A percentile compares a stretch with the other conserved stretches of the same genome.
phyloP scores from a whole-genome alignment of 164 flowering plant species.

The Platanus orientalis region DNA sequence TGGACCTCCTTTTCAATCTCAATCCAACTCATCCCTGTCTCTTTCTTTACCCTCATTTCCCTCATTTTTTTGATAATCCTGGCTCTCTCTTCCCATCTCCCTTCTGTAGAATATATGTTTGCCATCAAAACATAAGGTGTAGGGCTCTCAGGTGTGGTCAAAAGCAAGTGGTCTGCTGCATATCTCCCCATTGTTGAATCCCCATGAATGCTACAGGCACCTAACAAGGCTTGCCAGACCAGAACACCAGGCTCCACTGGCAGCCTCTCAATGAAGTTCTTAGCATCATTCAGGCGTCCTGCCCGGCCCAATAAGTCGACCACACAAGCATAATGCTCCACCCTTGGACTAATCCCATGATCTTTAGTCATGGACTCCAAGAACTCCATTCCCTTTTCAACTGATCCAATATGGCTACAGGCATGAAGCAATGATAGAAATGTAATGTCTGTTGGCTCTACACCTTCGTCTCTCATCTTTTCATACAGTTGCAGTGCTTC shows the following conservation, averaged over 20 bases:
- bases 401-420: slow-evolving; percentile 77
- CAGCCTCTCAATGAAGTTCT: slow-evolving; percentile 46
- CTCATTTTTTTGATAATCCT: slow-evolving; percentile 60
- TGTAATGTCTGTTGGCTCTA: slow-evolving; percentile 73
- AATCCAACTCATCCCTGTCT: slow-evolving; percentile 80
- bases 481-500: slow-evolving; percentile 63
- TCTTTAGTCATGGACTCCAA: slow-evolving; percentile 56
- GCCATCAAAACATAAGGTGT: slow-evolving; percentile 60
- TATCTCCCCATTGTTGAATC: slow-evolving; percentile 61
- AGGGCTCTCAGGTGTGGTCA: slow-evolving; percentile 44
- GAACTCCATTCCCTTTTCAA: slow-evolving; percentile 67
- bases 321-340: slow-evolving; percentile 80
- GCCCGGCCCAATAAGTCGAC: slow-evolving; percentile 91
- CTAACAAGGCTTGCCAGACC: slow-evolving; percentile 86
- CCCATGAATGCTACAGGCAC: slow-evolving; percentile 69
- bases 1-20: slow-evolving; percentile 68
- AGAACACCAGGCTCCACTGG: slow-evolving; percentile 45
- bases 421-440: slow-evolving; percentile 87
- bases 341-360: slow-evolving; percentile 54
- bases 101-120: slow-evolving; percentile 68
- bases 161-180: slow-evolving; percentile 58
- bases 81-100: slow-evolving; percentile 72
- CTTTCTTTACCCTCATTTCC: slow-evolving; percentile 62
- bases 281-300: slow-evolving; percentile 64
- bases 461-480: slow-evolving; percentile 52